Evolutionary conservation across 306 rosid genomes (phyloP).

Genomic region (Trifolium pratense): DNA sequence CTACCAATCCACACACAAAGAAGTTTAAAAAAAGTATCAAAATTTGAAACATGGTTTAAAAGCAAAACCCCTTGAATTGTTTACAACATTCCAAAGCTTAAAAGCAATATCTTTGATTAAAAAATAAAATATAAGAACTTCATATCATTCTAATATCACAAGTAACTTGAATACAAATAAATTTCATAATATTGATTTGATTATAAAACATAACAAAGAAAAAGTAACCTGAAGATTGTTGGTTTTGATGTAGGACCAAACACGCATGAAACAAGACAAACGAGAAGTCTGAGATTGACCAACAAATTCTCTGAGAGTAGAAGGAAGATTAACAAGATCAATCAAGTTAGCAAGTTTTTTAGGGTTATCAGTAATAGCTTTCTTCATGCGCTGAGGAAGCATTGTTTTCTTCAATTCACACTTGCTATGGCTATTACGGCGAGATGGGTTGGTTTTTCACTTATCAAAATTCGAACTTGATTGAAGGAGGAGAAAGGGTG

Average conservation of each 20-base stretch:
- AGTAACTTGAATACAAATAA: neutral
- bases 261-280: slow-evolving; percentile 69
- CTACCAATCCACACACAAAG: neutral
- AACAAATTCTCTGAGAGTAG: slow-evolving; percentile 71
- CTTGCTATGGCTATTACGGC: neutral
- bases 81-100: too few relatives aligned
- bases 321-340: slow-evolving; percentile 87
- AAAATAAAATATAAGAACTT: neutral
- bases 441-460: neutral
- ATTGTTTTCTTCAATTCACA: slow-evolving; percentile 39
- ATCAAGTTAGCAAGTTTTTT: slow-evolving; percentile 90
- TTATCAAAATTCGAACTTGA: neutral
- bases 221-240: slow-evolving; percentile 77
- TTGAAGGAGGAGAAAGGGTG: neutral
- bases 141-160: neutral
- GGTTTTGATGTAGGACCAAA: slow-evolving; percentile 93
- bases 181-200: neutral
- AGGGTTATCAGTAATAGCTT: slow-evolving; percentile 72
- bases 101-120: neutral
- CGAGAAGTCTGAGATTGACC: slow-evolving; percentile 92
- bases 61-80: too few relatives aligned
- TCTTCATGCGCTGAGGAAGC: slow-evolving; percentile 71
- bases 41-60: too few relatives aligned
- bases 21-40: neutral
- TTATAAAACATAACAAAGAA: too few relatives aligned